phyloP scores from a whole-genome alignment of 495 filamentous ascomycete species.

The Podospora pseudoanserina region DNA sequence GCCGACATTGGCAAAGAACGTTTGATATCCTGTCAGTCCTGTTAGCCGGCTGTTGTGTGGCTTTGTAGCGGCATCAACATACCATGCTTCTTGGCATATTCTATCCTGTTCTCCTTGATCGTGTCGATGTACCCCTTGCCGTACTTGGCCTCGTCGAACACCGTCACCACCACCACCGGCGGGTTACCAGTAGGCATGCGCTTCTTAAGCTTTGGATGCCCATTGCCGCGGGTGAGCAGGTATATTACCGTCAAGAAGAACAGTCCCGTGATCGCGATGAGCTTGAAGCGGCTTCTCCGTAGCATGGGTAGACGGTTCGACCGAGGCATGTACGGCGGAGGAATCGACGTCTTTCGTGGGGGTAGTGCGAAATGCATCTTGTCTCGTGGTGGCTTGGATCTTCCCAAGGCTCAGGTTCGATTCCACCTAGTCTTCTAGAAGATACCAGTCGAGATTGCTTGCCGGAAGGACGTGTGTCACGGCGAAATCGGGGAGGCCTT shows the following conservation, averaged over 20 bases:
- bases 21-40: conserved; percentile 65
- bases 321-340: conserved; percentile 58
- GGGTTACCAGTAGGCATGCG: conserved; percentile 59
- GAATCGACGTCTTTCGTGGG: conserved; percentile 72
- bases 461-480: neutral
- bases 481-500: conserved; percentile 2
- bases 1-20: conserved; percentile 69
- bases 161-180: conserved; percentile 80
- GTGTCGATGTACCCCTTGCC: conserved; percentile 61
- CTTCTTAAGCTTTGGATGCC: conserved; percentile 20
- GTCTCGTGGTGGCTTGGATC: conserved; percentile 9
- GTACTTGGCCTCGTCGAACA: conserved; percentile 63
- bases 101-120: conserved; percentile 74
- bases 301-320: conserved; percentile 57
- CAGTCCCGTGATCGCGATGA: conserved; percentile 55
- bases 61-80: conserved; percentile 27
- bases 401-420: conserved; percentile 13
- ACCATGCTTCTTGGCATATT: conserved; percentile 91
- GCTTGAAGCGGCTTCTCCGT: conserved; percentile 64
- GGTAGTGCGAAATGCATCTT: conserved; percentile 91
- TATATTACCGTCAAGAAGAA: conserved; percentile 59
- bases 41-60: neutral
- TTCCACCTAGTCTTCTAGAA: neutral
- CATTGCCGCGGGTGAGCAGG: conserved; percentile 49
- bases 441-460: neutral